A percentile compares a stretch with the other conserved stretches of the same genome.
Conservation (phyloP, 225 moss, liverwort and hornwort genomes). For the Anthoceros angustus region DNA sequence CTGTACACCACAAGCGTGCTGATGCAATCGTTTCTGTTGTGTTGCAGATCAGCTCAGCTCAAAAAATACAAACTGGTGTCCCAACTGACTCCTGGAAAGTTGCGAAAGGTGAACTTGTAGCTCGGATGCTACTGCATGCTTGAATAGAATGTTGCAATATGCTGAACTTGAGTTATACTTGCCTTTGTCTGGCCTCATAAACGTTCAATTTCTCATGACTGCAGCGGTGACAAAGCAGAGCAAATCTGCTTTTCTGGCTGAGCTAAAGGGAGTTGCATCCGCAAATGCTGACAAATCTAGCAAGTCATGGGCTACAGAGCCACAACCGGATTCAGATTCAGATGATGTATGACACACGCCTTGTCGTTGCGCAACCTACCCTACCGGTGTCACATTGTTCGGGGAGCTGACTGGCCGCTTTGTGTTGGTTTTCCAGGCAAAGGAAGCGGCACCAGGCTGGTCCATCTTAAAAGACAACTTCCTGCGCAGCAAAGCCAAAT, state of each 20-base stretch:
- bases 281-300: background rate
- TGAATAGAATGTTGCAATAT: too few species aligned
- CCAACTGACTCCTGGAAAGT: background rate
- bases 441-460: background rate
- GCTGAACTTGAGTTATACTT: background rate
- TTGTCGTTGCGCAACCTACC: background rate
- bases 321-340: background rate
- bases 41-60: background rate
- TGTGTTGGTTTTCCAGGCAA: background rate
- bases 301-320: background rate
- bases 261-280: background rate
- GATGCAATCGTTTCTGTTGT: background rate
- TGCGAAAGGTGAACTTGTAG: background rate
- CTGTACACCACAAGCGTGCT: background rate
- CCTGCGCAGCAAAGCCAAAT: background rate
- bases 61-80: background rate
- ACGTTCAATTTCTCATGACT: background rate
- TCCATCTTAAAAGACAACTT: background rate
- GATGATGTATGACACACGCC: background rate
- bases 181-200: background rate
- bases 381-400: background rate
- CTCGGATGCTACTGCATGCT: background rate
- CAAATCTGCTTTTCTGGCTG: background rate
- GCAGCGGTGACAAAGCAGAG: background rate
- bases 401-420: background rate